Conservation (phyloP, 1,284 basidiomycete genomes). For the Thecaphora thlaspeos region DNA sequence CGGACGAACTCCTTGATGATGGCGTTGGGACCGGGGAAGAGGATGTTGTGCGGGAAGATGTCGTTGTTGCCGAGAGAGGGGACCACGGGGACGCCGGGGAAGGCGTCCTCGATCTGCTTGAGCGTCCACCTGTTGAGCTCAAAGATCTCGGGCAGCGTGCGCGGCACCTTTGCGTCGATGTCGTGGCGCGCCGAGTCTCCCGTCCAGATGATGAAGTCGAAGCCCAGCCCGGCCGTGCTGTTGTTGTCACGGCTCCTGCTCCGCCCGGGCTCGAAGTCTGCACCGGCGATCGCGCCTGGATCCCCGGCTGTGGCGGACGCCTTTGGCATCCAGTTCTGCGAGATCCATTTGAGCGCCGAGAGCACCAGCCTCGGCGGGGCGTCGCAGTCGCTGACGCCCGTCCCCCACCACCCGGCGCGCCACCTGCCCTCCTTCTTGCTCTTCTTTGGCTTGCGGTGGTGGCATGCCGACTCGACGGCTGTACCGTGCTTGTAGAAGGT, state of each 20-base stretch:
- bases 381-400: slow-evolving; percentile 73
- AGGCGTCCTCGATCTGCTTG: slow-evolving; percentile 70
- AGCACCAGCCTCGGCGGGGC: slow-evolving; percentile 76
- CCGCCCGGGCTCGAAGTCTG: too few relatives aligned
- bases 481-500: slow-evolving; percentile 65
- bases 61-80: slow-evolving; percentile 73
- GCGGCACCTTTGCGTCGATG: slow-evolving; percentile 75
- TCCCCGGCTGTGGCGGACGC: slow-evolving; percentile 60
- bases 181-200: slow-evolving; percentile 92
- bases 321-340: slow-evolving; percentile 63
- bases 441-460: slow-evolving; percentile 44
- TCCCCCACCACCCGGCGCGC: slow-evolving; percentile 56
- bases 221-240: slow-evolving; percentile 60
- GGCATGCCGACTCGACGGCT: slow-evolving; percentile 36
- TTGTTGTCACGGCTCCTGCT: neutral
- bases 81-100: slow-evolving; percentile 77
- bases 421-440: slow-evolving; percentile 34
- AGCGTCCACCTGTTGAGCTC: slow-evolving; percentile 71
- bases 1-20: slow-evolving; percentile 70
- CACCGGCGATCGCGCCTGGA: too few relatives aligned
- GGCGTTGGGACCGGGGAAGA: slow-evolving; percentile 70
- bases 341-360: slow-evolving; percentile 76
- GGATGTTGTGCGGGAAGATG: slow-evolving; percentile 58
- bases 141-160: slow-evolving; percentile 79
- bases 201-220: slow-evolving; percentile 83